A percentile compares a stretch with the other conserved stretches of the same genome.
phyloP scores from a whole-genome alignment of 208 protist genomes.

The Leishmania lainsoni region DNA sequence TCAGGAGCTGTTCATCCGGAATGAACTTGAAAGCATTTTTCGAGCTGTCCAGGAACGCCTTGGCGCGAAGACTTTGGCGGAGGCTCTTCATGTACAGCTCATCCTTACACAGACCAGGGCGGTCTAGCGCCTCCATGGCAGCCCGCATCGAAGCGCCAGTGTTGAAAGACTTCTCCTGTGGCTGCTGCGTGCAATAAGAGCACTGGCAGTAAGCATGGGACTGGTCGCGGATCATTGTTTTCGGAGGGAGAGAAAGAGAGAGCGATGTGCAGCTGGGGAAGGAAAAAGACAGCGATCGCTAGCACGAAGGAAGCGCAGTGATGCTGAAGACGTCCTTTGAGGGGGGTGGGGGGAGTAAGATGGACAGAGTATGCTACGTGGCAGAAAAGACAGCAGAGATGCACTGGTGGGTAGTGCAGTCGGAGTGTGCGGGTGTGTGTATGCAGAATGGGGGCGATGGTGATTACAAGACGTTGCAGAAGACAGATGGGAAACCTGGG shows the following conservation, averaged over 20 bases:
- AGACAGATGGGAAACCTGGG: neutral
- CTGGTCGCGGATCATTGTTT: constrained; percentile 77
- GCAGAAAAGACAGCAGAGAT: neutral
- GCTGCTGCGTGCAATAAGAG: constrained; percentile 60
- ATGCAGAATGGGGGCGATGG: neutral
- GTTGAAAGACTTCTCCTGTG: constrained; percentile 27
- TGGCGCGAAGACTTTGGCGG: constrained; percentile 50
- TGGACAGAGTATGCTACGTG: neutral
- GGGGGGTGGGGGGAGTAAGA: neutral
- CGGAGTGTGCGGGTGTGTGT: neutral
- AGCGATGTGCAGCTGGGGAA: neutral
- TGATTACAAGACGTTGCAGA: neutral
- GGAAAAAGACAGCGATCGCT: neutral
- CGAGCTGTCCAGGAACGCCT: constrained; percentile 61
- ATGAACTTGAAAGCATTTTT: constrained; percentile 76
- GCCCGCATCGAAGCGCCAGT: constrained; percentile 32
- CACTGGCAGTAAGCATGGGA: constrained; percentile 84
- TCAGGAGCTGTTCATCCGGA: constrained; percentile 82
- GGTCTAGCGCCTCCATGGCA: constrained; percentile 40
- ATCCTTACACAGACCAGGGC: constrained; percentile 58
- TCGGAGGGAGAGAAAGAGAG: neutral
- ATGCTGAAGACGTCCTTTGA: neutral
- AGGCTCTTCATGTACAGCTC: constrained; percentile 78
- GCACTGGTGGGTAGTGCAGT: neutral
- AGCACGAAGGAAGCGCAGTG: neutral